phyloP scores from a whole-genome alignment of 768 basidiomycete genomes.

The Chlorophyllum brunneum region DNA sequence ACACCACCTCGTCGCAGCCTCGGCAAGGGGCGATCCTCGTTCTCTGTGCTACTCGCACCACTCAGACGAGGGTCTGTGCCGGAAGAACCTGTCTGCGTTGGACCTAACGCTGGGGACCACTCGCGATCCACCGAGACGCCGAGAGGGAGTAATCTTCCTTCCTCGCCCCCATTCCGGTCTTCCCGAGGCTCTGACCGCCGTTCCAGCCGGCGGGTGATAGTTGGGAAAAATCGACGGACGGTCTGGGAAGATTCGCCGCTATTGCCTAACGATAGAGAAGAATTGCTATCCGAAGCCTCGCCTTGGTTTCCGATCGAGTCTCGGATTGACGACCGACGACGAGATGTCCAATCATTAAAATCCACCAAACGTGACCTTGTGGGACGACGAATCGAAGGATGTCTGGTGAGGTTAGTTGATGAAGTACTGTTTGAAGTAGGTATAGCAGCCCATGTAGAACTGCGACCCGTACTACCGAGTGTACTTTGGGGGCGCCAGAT shows the following conservation, averaged over 20 bases:
- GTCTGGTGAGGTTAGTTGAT: slow-evolving; percentile 41
- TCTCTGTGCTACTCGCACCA: background rate
- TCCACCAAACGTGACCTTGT: slow-evolving; percentile 53
- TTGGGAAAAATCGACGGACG: slow-evolving; percentile 14
- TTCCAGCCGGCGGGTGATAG: slow-evolving; percentile 4
- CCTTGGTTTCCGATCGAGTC: slow-evolving; percentile 26
- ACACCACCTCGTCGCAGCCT: slow-evolving; percentile 61
- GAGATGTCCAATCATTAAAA: slow-evolving; percentile 69
- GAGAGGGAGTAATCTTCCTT: background rate
- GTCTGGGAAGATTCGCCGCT: slow-evolving; percentile 4
- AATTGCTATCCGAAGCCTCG: slow-evolving; percentile 22
- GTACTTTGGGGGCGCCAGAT: slow-evolving; percentile 8
- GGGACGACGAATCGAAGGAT: slow-evolving; percentile 59
- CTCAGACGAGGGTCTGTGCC: background rate
- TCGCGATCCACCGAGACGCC: slow-evolving; percentile 8
- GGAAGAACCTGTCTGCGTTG: background rate
- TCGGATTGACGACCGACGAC: slow-evolving; percentile 52
- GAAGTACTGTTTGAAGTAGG: slow-evolving; percentile 17
- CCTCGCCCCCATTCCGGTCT: background rate
- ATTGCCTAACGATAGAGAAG: slow-evolving; percentile 2
- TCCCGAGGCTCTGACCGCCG: background rate
- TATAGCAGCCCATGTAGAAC: slow-evolving; percentile 15
- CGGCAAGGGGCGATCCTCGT: slow-evolving; percentile 5
- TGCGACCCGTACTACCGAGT: background rate
- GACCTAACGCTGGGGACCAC: background rate